These are phyloP conservation scores for Fomitopsis betulina DNA, from an alignment of 1,284 basidiomycete species.

Conservation along the genomic window DNA sequence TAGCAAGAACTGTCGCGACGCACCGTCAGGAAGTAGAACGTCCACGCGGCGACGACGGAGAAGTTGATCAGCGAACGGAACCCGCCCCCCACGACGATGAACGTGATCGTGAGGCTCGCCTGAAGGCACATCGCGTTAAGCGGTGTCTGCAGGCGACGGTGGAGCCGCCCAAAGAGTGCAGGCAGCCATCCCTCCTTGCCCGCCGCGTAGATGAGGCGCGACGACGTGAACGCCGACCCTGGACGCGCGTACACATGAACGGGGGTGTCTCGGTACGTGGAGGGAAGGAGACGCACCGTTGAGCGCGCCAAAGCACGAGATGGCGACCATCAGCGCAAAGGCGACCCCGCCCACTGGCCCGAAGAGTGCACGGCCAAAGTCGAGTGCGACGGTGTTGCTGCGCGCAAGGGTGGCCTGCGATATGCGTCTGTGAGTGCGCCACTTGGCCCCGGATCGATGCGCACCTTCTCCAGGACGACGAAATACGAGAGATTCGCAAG, in stretches of 20 bases:
- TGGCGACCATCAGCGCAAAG: slow-evolving; percentile 88
- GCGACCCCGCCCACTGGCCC: slow-evolving; percentile 83
- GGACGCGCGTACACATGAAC: slow-evolving; percentile 1
- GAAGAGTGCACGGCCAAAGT: slow-evolving; percentile 87
- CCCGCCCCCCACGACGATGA: slow-evolving; percentile 83
- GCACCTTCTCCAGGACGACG: slow-evolving; percentile 78
- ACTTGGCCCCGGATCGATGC: slow-evolving; percentile 5
- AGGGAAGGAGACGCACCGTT: slow-evolving; percentile 52
- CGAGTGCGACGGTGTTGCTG: slow-evolving; percentile 92
- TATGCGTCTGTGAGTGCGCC: neutral
- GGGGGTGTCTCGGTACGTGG: neutral
- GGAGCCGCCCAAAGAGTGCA: slow-evolving; percentile 71
- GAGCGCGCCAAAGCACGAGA: slow-evolving; percentile 91
- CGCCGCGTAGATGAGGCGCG: slow-evolving; percentile 85
- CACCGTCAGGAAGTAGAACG: slow-evolving; percentile 88
- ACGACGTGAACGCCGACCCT: slow-evolving; percentile 81
- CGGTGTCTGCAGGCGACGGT: slow-evolving; percentile 74
- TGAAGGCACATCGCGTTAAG: slow-evolving; percentile 85
- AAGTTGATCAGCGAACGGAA: slow-evolving; percentile 88
- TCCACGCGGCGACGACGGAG: slow-evolving; percentile 84
- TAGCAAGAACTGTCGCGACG: slow-evolving; percentile 15
- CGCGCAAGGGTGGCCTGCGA: slow-evolving; percentile 57
- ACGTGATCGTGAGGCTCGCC: slow-evolving; percentile 66
- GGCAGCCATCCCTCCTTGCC: slow-evolving; percentile 90
- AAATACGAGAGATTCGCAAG: slow-evolving; percentile 90